Evolutionary conservation across 2,329 filamentous ascomycete species (phyloP).

Genomic region (Penicillium hesseltinei): DNA sequence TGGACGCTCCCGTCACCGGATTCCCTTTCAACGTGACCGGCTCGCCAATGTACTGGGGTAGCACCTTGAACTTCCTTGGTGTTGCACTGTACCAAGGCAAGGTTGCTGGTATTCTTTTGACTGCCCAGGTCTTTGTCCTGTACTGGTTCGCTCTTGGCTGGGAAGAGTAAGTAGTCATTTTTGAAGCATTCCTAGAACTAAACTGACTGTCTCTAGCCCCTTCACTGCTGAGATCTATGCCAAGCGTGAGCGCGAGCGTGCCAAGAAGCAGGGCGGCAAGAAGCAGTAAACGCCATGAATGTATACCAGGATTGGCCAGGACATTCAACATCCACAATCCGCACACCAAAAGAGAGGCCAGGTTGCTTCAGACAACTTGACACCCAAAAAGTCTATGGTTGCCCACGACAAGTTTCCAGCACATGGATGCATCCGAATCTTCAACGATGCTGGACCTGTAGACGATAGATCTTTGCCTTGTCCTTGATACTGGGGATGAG

Average conservation of each 20-base stretch:
- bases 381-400: conserved; percentile 1
- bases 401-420: conserved; percentile 11
- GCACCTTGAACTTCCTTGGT: conserved; percentile 86
- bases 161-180: conserved; percentile 63
- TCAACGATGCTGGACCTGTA: conserved; percentile 31
- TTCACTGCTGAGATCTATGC: conserved; percentile 93
- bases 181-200: neutral
- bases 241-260: conserved; percentile 56
- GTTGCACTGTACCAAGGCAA: conserved; percentile 81
- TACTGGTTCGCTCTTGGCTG: conserved; percentile 79
- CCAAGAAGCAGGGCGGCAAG: conserved; percentile 41
- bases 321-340: conserved; percentile 34
- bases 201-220: conserved; percentile 50
- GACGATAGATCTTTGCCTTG: conserved; percentile 21
- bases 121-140: conserved; percentile 69
- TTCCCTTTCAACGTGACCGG: conserved; percentile 93
- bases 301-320: conserved; percentile 20
- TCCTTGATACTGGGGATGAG: conserved; percentile 4
- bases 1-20: conserved; percentile 89
- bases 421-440: conserved; percentile 23
- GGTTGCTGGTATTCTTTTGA: conserved; percentile 79
- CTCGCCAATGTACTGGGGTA: conserved; percentile 96
- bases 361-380: neutral
- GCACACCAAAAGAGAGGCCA: conserved; percentile 9
- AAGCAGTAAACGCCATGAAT: conserved; percentile 30